phyloP scores from a whole-genome alignment of 73 alveolate genomes.

The Diophrys appendiculata region DNA sequence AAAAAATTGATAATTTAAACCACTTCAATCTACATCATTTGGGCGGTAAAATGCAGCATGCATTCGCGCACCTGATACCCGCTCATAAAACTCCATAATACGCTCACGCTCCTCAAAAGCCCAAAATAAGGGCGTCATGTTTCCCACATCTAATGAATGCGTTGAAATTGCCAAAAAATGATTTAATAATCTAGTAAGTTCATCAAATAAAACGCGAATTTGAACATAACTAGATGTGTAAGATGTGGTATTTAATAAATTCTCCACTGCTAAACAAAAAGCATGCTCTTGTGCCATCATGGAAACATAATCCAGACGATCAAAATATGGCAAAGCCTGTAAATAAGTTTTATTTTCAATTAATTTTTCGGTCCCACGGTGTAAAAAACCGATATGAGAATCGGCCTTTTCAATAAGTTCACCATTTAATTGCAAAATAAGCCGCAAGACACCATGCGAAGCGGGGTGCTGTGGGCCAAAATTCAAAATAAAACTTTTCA shows the following conservation, averaged over 20 bases:
- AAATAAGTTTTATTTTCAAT: slow-evolving; percentile 39
- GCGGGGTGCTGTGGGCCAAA: slow-evolving; percentile 56
- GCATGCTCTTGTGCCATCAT: slow-evolving; percentile 53
- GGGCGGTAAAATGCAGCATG: slow-evolving; percentile 69
- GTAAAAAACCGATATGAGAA: slow-evolving; percentile 57
- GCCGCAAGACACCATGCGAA: slow-evolving; percentile 39
- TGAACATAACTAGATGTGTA: slow-evolving; percentile 38
- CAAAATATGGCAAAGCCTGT: slow-evolving; percentile 54
- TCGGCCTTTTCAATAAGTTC: slow-evolving; percentile 59
- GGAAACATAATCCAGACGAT: slow-evolving; percentile 32
- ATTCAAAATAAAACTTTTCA: slow-evolving; percentile 26
- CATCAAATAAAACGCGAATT: slow-evolving; percentile 46
- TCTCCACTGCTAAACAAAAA: slow-evolving; percentile 43
- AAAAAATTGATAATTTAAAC: slow-evolving; percentile 35
- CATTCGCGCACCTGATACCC: slow-evolving; percentile 68
- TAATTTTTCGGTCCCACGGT: slow-evolving; percentile 59
- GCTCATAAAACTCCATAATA: slow-evolving; percentile 64
- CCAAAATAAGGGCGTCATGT: slow-evolving; percentile 53
- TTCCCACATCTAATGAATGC: slow-evolving; percentile 59
- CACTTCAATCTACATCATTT: slow-evolving; percentile 46
- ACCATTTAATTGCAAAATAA: slow-evolving; percentile 45
- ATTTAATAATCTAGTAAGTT: slow-evolving; percentile 41
- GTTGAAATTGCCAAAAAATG: slow-evolving; percentile 52
- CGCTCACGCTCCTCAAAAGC: slow-evolving; percentile 63
- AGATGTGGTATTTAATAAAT: slow-evolving; percentile 11